phyloP scores from a whole-genome alignment of 2,329 filamentous ascomycete genomes.

The Colletotrichum eremochloae region DNA sequence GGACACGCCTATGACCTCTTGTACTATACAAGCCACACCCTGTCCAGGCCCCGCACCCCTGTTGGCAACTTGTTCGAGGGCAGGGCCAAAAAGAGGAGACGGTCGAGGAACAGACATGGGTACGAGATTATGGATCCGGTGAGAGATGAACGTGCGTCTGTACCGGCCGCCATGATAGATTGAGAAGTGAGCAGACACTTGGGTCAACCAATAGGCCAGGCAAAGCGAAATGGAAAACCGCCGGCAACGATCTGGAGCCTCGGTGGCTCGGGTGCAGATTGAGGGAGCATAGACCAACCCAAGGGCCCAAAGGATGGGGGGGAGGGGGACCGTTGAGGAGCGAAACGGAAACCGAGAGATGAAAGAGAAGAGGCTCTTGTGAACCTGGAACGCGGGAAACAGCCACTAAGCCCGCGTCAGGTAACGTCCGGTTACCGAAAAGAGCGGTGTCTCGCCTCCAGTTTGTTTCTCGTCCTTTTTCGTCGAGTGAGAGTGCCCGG shows the following conservation, averaged over 20 bases:
- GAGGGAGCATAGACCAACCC: constrained; percentile 32
- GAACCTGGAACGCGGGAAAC: constrained; percentile 32
- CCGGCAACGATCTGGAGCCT: constrained; percentile 22
- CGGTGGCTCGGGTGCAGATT: constrained; percentile 18
- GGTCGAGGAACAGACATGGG: constrained; percentile 35
- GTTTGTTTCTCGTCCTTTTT: constrained; percentile 35
- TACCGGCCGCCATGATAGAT: constrained; percentile 38
- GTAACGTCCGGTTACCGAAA: constrained; percentile 30
- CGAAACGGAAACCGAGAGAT: constrained; percentile 2
- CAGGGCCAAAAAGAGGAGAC: constrained; percentile 40
- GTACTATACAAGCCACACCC: constrained; percentile 35
- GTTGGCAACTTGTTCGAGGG: constrained; percentile 19
- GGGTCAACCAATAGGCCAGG: constrained; percentile 26
- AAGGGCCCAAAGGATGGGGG: constrained; percentile 8
- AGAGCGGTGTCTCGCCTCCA: constrained; percentile 35
- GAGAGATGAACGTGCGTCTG: constrained; percentile 42
- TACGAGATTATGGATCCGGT: constrained; percentile 42
- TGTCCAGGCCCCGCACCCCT: constrained; percentile 38
- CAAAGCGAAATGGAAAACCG: constrained; percentile 21
- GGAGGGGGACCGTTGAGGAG: constrained; percentile 2
- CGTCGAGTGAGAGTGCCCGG: constrained; percentile 15
- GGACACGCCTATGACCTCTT: constrained; percentile 36
- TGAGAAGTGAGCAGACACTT: constrained; percentile 40
- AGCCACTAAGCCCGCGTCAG: constrained; percentile 12
- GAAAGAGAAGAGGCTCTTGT: constrained; percentile 28